A percentile compares a stretch with the other conserved stretches of the same genome.
Conservation (phyloP, 169 alveolate genomes). For the Theileria equi region DNA sequence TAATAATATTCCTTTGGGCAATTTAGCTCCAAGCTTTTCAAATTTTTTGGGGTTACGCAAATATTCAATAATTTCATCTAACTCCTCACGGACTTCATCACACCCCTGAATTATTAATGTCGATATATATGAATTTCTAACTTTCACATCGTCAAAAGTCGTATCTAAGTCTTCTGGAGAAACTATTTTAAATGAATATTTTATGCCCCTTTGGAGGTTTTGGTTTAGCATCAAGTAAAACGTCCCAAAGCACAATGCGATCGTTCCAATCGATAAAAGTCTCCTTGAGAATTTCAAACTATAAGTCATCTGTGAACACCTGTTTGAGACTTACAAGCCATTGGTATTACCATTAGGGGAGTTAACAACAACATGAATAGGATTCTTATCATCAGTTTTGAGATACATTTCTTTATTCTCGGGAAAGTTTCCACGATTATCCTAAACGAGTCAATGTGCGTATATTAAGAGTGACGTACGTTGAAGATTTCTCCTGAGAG, state of each 20-base stretch:
- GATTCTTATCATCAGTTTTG: slow-evolving; percentile 44
- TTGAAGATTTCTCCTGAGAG: neutral
- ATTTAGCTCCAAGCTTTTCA: slow-evolving; percentile 89
- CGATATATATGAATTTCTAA: slow-evolving; percentile 13
- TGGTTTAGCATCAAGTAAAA: slow-evolving; percentile 57
- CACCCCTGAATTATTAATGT: slow-evolving; percentile 61
- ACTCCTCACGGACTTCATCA: slow-evolving; percentile 61
- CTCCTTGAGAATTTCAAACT: slow-evolving; percentile 27
- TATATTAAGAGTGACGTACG: neutral
- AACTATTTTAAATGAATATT: slow-evolving; percentile 45
- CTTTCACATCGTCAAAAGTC: slow-evolving; percentile 64
- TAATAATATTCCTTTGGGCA: slow-evolving; percentile 92
- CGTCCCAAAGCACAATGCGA: slow-evolving; percentile 56
- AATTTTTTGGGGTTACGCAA: slow-evolving; percentile 84
- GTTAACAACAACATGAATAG: slow-evolving; percentile 44
- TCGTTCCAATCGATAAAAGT: slow-evolving; percentile 39
- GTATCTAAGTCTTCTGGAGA: slow-evolving; percentile 54
- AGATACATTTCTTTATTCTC: slow-evolving; percentile 51
- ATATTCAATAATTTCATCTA: slow-evolving; percentile 74
- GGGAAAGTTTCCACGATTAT: neutral
- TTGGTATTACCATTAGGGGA: slow-evolving; percentile 18
- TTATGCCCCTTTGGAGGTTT: slow-evolving; percentile 69
- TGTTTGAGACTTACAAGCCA: slow-evolving; percentile 1
- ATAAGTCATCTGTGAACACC: neutral
- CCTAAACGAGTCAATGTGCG: neutral